These are phyloP conservation scores for Saccharomycopsis sp. DNA, from an alignment of 805 yeast species.

Conservation along the genomic window DNA sequence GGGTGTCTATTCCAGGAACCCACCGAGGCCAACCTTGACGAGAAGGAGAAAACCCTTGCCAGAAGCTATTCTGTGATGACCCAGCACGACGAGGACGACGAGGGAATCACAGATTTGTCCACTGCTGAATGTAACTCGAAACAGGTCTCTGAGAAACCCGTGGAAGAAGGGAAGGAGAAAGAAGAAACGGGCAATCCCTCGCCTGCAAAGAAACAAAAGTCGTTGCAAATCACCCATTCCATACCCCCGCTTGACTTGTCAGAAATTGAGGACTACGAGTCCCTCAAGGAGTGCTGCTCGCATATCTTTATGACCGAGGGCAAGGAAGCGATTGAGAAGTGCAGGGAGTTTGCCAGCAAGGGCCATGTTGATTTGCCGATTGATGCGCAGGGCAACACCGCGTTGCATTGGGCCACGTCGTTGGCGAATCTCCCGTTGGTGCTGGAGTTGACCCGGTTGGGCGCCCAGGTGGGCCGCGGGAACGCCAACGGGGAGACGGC, in stretches of 20 bases:
- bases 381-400: conserved; percentile 89
- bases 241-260: conserved; percentile 30
- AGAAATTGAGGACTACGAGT: conserved; percentile 28
- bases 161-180: conserved; percentile 29
- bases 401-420: conserved; percentile 94
- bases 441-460: conserved; percentile 53
- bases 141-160: conserved; percentile 28
- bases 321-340: conserved; percentile 26
- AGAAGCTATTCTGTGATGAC: conserved; percentile 27
- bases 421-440: conserved; percentile 71
- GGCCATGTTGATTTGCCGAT: conserved; percentile 58
- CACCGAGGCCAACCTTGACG: neutral
- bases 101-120: too few relatives aligned
- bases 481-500: conserved; percentile 86
- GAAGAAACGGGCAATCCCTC: neutral
- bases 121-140: neutral
- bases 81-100: conserved; percentile 27
- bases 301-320: conserved; percentile 39
- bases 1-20: conserved; percentile 4
- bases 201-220: neutral
- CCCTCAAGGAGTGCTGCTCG: conserved; percentile 37
- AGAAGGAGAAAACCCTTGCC: conserved; percentile 2
- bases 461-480: conserved; percentile 60
- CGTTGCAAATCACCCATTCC: neutral
- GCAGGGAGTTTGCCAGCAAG: conserved; percentile 23